Evolutionary conservation across 192 early-diverging fungal genomes (phyloP).

Genomic region (Spizellomyces punctatus): DNA sequence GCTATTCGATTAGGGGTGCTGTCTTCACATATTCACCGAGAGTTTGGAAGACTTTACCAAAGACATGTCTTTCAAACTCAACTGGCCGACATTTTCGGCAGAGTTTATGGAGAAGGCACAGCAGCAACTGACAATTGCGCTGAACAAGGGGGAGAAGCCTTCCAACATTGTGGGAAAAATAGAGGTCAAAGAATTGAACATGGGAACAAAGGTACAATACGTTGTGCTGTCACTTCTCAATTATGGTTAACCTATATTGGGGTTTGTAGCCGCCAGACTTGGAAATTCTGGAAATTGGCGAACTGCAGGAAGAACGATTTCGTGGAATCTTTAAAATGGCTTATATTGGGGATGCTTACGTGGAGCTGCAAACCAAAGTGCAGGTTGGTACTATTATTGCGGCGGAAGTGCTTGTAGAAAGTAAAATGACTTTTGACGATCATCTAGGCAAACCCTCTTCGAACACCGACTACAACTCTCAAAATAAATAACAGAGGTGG

Average conservation of each 20-base stretch:
- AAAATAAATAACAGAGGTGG: conserved; percentile 12
- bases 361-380: conserved; percentile 91
- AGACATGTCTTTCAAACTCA: conserved; percentile 79
- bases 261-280: conserved; percentile 81
- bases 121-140: conserved; percentile 81
- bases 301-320: conserved; percentile 91
- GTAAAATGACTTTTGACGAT: background rate
- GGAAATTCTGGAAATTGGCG: conserved; percentile 97
- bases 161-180: conserved; percentile 92
- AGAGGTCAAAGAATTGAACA: conserved; percentile 86
- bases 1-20: background rate
- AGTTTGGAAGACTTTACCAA: background rate
- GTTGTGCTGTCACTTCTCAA: background rate
- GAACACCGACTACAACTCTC: conserved; percentile 23
- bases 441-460: conserved; percentile 73
- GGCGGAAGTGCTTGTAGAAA: background rate
- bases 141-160: conserved; percentile 94
- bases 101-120: conserved; percentile 88
- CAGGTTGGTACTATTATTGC: conserved; percentile 58
- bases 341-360: conserved; percentile 90
- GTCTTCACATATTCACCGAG: background rate
- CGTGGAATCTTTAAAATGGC: conserved; percentile 93
- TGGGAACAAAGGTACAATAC: conserved; percentile 78
- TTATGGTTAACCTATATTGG: background rate
- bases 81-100: conserved; percentile 88